Percentiles rank a stretch among this genome's conserved stretches.
Evolutionary conservation across 257 asterid genomes (phyloP).

Genomic region (Catharanthus roseus): DNA sequence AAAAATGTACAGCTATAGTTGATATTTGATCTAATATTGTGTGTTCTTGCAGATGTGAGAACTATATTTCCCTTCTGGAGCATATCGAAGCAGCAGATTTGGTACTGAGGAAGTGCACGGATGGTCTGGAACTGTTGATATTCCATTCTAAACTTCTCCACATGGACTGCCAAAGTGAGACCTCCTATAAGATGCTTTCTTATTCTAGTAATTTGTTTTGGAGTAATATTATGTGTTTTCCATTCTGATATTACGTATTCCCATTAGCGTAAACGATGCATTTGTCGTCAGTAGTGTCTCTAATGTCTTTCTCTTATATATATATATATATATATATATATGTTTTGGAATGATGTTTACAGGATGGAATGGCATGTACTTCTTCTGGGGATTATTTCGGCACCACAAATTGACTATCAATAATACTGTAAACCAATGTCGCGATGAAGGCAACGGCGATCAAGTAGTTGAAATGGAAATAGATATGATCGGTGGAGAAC

Average conservation of each 20-base stretch:
- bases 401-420: constrained; percentile 9
- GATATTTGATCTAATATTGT: neutral
- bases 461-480: constrained; percentile 49
- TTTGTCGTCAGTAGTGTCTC: too few species aligned
- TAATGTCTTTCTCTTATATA: neutral
- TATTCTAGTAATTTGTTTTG: constrained; percentile 3
- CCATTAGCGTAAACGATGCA: too few species aligned
- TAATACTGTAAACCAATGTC: neutral
- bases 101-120: constrained; percentile 45
- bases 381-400: constrained; percentile 66
- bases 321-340: neutral
- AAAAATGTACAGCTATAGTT: neutral
- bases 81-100: constrained; percentile 24
- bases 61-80: constrained; percentile 42
- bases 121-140: constrained; percentile 54
- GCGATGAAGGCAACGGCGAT: constrained; percentile 4
- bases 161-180: constrained; percentile 49
- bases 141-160: constrained; percentile 51
- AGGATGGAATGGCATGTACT: constrained; percentile 51
- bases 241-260: neutral
- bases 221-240: neutral
- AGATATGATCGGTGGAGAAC: constrained; percentile 50
- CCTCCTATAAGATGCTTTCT: constrained; percentile 2
- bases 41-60: constrained; percentile 33
- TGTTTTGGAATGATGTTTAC: constrained; percentile 16